phyloP scores from a whole-genome alignment of 495 filamentous ascomycete genomes.

The Amphirosellinia nigrospora region DNA sequence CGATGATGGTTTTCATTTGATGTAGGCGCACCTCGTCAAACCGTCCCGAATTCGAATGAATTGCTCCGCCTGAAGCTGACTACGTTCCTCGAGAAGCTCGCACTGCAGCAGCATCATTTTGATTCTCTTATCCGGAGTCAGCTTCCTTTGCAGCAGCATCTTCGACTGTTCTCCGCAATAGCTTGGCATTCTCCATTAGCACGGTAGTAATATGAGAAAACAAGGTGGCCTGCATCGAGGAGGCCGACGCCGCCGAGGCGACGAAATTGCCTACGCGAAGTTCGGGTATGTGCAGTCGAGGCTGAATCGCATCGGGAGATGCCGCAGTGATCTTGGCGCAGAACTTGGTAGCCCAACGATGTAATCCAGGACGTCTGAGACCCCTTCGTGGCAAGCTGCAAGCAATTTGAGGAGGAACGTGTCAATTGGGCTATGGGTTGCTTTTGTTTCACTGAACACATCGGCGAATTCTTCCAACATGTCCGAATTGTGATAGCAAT shows the following conservation, averaged over 20 bases:
- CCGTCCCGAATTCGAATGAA: slow-evolving; percentile 28
- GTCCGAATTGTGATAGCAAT: slow-evolving; percentile 30
- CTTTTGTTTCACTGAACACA: slow-evolving; percentile 21
- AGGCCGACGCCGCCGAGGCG: slow-evolving; percentile 34
- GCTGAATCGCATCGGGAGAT: slow-evolving; percentile 27
- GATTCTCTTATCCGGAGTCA: slow-evolving; percentile 21
- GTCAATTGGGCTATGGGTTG: slow-evolving; percentile 33
- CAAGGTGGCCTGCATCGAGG: slow-evolving; percentile 42
- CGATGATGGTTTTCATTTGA: slow-evolving; percentile 5
- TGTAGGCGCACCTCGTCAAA: slow-evolving; percentile 26
- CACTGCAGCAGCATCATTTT: slow-evolving; percentile 36
- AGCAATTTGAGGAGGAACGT: slow-evolving; percentile 40
- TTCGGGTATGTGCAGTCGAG: slow-evolving; percentile 34
- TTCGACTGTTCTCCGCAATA: slow-evolving; percentile 26
- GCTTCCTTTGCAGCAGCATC: not conserved
- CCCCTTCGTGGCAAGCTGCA: slow-evolving; percentile 41
- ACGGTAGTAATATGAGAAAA: slow-evolving; percentile 35
- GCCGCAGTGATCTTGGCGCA: slow-evolving; percentile 34
- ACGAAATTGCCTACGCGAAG: slow-evolving; percentile 43
- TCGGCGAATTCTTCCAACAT: slow-evolving; percentile 24
- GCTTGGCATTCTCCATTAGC: slow-evolving; percentile 29
- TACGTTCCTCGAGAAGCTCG: slow-evolving; percentile 35
- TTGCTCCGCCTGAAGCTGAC: slow-evolving; percentile 20
- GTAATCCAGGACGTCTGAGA: slow-evolving; percentile 36
- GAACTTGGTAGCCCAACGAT: slow-evolving; percentile 36